These are phyloP conservation scores for Trichoderma gamsii DNA, from an alignment of 495 filamentous ascomycete species.

Conservation along the genomic window DNA sequence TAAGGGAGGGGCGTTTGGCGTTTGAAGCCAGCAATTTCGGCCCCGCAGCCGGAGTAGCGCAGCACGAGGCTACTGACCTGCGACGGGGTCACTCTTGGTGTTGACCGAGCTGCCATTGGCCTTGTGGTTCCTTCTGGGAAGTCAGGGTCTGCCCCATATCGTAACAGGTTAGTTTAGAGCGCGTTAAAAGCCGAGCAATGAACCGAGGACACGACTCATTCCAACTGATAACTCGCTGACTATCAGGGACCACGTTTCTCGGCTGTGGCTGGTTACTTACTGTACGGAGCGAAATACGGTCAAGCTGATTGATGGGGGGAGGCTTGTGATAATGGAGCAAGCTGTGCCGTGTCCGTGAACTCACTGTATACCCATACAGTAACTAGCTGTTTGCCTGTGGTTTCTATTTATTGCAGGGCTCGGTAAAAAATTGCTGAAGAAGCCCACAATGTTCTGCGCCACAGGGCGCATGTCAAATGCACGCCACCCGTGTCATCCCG, in stretches of 20 bases:
- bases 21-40: background rate
- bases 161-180: background rate
- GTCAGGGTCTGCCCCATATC: background rate
- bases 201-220: conserved; percentile 4
- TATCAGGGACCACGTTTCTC: background rate
- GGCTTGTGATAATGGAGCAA: background rate
- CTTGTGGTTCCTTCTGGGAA: background rate
- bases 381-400: background rate
- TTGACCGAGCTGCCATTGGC: background rate
- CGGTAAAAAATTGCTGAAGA: background rate
- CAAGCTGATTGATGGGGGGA: background rate
- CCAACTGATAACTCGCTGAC: no score
- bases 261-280: background rate
- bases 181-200: background rate
- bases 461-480: conserved; percentile 5
- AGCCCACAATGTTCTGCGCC: conserved; percentile 4
- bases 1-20: background rate
- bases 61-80: conserved; percentile 3
- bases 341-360: background rate
- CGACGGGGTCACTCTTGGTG: no score
- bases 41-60: conserved; percentile 8
- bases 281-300: background rate
- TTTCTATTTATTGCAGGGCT: background rate
- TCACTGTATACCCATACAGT: no score
- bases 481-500: conserved; percentile 12